Conservation (phyloP, 495 filamentous ascomycete species). For the Chaetomidium leptoderma region DNA sequence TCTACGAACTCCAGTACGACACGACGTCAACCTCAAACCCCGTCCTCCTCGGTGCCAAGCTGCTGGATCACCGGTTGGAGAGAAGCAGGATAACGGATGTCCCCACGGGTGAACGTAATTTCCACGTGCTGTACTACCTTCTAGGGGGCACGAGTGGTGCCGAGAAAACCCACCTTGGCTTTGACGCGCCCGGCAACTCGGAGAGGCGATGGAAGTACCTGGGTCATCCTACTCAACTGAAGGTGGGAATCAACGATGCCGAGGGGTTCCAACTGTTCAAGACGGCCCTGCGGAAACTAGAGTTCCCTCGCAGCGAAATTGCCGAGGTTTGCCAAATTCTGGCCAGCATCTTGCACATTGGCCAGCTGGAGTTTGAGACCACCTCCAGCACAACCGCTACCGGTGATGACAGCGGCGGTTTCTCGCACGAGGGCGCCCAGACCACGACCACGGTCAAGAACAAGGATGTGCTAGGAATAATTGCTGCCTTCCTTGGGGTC, state of each 20-base stretch:
- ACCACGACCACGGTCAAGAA: slow-evolving; percentile 83
- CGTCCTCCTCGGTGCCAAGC: slow-evolving; percentile 84
- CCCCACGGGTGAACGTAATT: slow-evolving; percentile 92
- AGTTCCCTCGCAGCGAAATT: slow-evolving; percentile 89
- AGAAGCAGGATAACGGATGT: slow-evolving; percentile 84
- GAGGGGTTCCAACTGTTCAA: slow-evolving; percentile 98
- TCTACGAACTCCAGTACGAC: slow-evolving; percentile 94
- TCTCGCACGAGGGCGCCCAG: slow-evolving; percentile 90
- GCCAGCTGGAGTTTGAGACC: slow-evolving; percentile 86
- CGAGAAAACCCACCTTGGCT: slow-evolving; percentile 83
- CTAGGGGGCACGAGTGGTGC: slow-evolving; percentile 84
- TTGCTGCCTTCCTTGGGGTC: slow-evolving; percentile 90
- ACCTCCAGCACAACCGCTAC: slow-evolving; percentile 70
- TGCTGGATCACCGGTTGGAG: slow-evolving; percentile 89
- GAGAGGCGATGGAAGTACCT: slow-evolving; percentile 90
- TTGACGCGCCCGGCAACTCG: slow-evolving; percentile 59
- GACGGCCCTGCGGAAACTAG: slow-evolving; percentile 85
- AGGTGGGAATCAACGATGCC: slow-evolving; percentile 90
- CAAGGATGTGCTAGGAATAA: slow-evolving; percentile 77
- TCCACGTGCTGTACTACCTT: slow-evolving; percentile 93
- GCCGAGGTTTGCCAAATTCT: slow-evolving; percentile 94
- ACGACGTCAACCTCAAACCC: slow-evolving; percentile 75
- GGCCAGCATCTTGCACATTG: slow-evolving; percentile 88
- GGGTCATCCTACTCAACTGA: slow-evolving; percentile 92
- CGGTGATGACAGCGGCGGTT: slow-evolving; percentile 90